Evolutionary conservation across 2,329 filamentous ascomycete genomes (phyloP), one percentile per base, ranked within the genome.

Genomic region (Alternaria sp.): DNA sequence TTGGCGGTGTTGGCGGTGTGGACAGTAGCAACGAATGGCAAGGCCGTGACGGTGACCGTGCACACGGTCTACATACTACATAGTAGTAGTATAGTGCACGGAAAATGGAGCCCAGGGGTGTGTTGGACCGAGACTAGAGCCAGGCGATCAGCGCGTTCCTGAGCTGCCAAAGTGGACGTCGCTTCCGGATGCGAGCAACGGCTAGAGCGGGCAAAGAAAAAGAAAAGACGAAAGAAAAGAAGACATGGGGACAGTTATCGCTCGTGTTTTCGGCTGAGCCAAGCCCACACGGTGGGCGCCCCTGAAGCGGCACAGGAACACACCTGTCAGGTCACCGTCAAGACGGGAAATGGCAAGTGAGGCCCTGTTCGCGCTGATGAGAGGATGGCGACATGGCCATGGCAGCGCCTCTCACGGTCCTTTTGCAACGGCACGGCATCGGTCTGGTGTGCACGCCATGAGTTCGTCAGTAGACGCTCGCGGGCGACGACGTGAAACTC

Each of bases 351-450:
- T 48, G 52, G 52, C 40, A 53, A 26, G 29, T 48, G 52, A 50
- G 36, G 37, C n/a, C 46, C 21, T 31, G 51, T 24, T 37, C 24
- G 44, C 52, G n/a, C 36, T 67, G 66, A 70, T 68, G 66, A 68
- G 64, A 63, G 66, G 65, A 62, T 45, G 62, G 49, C 44, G 58
- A 59, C 60, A 66, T 58, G 49, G 63, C 62, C 63, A 58, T 61
- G 44, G 56, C 56, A 51, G 51, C 46, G 54, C 40, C 49, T 24
- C 46, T 24, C 46, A 37, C 21, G 9, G 31, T 24, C 24, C 24
- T 51, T 21, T 24, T 24, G 31, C 40, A 37, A 34, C 40, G 41
- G n/a, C 39, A 34, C 40, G 41, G n/a, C 39, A 26, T 29, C 39
- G 29, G 50, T 42, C 51, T 46, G 52, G 36, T 24, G 36, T 24